Evolutionary conservation across 805 yeast genomes (phyloP).

Genomic region (Starmerella sirachaensis): DNA sequence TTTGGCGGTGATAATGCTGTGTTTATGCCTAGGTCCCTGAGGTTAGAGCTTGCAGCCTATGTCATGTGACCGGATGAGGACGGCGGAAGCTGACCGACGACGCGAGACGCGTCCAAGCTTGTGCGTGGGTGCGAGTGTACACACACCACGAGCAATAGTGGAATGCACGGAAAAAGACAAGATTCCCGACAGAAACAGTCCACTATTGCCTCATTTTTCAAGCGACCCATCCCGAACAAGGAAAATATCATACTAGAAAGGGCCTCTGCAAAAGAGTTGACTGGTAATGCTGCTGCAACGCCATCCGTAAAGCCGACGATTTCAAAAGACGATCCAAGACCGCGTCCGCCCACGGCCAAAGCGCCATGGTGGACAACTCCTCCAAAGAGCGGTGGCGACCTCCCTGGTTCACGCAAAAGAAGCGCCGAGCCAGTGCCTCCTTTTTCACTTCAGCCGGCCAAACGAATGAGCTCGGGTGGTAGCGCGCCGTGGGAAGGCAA

Average conservation of each 20-base stretch:
- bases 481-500: conserved; percentile 13
- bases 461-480: background rate
- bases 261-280: too few relatives aligned
- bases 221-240: background rate
- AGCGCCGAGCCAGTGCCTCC: background rate
- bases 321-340: background rate
- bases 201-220: conserved; percentile 8
- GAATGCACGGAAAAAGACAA: background rate
- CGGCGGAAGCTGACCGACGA: too few relatives aligned
- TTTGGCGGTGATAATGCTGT: too few relatives aligned
- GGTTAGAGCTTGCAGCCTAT: too few relatives aligned
- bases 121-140: too few relatives aligned
- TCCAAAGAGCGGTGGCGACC: conserved; percentile 5
- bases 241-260: too few relatives aligned
- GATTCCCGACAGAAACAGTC: conserved; percentile 5
- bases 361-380: conserved; percentile 17
- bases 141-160: background rate
- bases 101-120: too few relatives aligned
- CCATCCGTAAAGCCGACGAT: too few relatives aligned
- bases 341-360: background rate
- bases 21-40: too few relatives aligned
- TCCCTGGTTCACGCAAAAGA: conserved; percentile 15
- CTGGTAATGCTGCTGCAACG: too few relatives aligned
- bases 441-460: background rate
- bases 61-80: too few relatives aligned